phyloP scores from a whole-genome alignment of 345 rosid genomes.

The Salix viminalis region DNA sequence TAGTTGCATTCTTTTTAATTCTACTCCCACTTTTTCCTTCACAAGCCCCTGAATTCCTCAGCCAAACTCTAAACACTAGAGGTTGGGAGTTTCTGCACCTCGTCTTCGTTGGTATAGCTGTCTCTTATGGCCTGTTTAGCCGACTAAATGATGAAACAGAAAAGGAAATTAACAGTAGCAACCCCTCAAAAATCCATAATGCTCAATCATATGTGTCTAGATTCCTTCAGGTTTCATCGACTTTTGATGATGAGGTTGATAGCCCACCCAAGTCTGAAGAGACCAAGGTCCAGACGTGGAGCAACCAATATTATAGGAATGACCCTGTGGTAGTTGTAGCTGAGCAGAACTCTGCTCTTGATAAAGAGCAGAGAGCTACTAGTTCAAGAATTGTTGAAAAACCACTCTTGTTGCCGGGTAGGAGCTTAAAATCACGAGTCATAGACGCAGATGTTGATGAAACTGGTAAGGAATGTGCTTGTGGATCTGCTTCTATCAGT shows the following conservation, averaged over 20 bases:
- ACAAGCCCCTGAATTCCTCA: slow-evolving; percentile 80
- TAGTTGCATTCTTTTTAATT: slow-evolving; percentile 36
- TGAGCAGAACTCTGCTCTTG: slow-evolving; percentile 34
- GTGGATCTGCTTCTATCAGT: slow-evolving; percentile 17
- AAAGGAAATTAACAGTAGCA: slow-evolving; percentile 26
- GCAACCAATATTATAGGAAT: slow-evolving; percentile 53
- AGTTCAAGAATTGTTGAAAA: slow-evolving; percentile 44
- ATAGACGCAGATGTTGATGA: slow-evolving; percentile 31
- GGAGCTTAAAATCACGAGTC: slow-evolving; percentile 66
- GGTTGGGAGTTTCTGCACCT: slow-evolving; percentile 95
- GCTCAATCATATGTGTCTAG: slow-evolving; percentile 62
- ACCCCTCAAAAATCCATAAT: slow-evolving; percentile 41
- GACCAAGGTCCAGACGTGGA: slow-evolving; percentile 68
- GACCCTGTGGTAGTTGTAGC: slow-evolving; percentile 53
- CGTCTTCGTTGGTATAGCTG: slow-evolving; percentile 85
- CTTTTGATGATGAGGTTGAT: slow-evolving; percentile 68
- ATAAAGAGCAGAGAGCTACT: slow-evolving; percentile 30
- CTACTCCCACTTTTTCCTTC: slow-evolving; percentile 62
- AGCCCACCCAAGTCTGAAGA: slow-evolving; percentile 32
- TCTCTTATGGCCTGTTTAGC: slow-evolving; percentile 96
- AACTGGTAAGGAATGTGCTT: slow-evolving; percentile 14
- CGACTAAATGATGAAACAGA: slow-evolving; percentile 48
- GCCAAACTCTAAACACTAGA: slow-evolving; percentile 52
- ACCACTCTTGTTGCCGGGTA: slow-evolving; percentile 76
- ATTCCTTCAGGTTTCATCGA: slow-evolving; percentile 81